Base-by-base conservation (phyloP, 805 yeast species). In the Candida ascalaphidarum region DNA sequence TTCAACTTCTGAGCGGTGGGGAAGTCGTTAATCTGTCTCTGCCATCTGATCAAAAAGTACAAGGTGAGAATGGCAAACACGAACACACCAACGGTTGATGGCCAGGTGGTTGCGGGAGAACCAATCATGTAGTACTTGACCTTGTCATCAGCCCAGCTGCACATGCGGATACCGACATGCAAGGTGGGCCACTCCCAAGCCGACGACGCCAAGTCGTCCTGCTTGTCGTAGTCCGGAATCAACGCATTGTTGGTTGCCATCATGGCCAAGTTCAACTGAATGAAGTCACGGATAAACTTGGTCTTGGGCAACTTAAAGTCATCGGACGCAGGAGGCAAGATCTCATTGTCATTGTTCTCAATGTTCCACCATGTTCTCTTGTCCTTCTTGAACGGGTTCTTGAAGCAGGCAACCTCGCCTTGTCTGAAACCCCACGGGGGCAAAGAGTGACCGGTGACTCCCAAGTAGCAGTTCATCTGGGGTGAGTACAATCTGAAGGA, bases 341-440 rank as follows among this genome's bases (percentile, higher is more conserved):
- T 50, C 20, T 57, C 62, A 51, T 82, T 81, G 34, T 55, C 57
- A 51, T 82, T 85, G 42, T 67, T 66, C 55, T 82, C 94, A 36
- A 82, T 67, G 52, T 81, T 81, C 92, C 92, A 82, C 89, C 92
- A 82, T 12, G 88, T 81, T 44, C 89, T 65, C 61, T 81, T 82
- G 49, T 82, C 94, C 54, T 81, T 76, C 25, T 48, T 60, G 53
- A 77, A 81, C 21, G 85, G 77, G 36, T 64, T 55, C 40, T 70
- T 74, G 51, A 65, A 55, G 60, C 99, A 92, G 2, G 77, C 79
- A 39, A 92, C 89, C 62, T 92, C 99, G 37, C 95, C 95, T 65
- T 92, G 99, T 51, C 85, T 74, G 71, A 89, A 92, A 13, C 98
- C 99, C 99, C 99, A 92, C 11, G 75, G 77, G 12, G 99, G 99